Evolutionary conservation across 2,329 filamentous ascomycete genomes (phyloP), one percentile per base, ranked within the genome.

Genomic region (Fusarium beomiforme): DNA sequence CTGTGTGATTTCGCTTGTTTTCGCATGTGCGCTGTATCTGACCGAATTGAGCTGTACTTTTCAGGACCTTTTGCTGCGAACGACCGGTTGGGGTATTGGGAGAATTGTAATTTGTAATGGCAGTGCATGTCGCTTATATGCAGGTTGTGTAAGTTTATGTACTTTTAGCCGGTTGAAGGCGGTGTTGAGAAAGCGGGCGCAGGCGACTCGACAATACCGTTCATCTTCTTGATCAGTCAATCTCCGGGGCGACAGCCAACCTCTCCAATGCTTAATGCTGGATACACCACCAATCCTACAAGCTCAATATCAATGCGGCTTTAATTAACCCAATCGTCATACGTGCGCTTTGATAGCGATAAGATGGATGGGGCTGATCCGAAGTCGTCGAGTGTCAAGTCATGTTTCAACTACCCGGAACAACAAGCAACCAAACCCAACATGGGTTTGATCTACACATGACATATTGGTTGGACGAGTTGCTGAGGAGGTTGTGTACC

Each of bases 341-440:
- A 29, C 11, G 11, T 29, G 29, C 29, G 12, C 7, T 13, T 6
- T n/a, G 37, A 5, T 12, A 12, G 31, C 3, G 5, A 16, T 8
- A 14, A 8, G 29, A 36, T 16, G 1, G 5, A 5, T 24, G 23
- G 6, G 2, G 3, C 26, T 9, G 17, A 2, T 34, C 2, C 13
- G 7, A 21, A 23, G 8, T 49, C 8, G 11, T 29, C 2, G 17
- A 14, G 29, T 12, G 17, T 57, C 23, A 33, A 36, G 31, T n/a
- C 31, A 19, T 57, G 54, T 36, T n/a, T 21, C 41, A n/a, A 23
- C 43, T 50, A 23, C 31, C 41, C 23, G 42, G 54, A 3, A 49
- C 10, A 1, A 4, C 29, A 19, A 26, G 19, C n/a, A n/a, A n/a
- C n/a, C n/a, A n/a, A n/a, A n/a, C n/a, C n/a, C n/a, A n/a, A n/a